Conservation (phyloP, 768 basidiomycete genomes). For the Boletus fagicola region DNA sequence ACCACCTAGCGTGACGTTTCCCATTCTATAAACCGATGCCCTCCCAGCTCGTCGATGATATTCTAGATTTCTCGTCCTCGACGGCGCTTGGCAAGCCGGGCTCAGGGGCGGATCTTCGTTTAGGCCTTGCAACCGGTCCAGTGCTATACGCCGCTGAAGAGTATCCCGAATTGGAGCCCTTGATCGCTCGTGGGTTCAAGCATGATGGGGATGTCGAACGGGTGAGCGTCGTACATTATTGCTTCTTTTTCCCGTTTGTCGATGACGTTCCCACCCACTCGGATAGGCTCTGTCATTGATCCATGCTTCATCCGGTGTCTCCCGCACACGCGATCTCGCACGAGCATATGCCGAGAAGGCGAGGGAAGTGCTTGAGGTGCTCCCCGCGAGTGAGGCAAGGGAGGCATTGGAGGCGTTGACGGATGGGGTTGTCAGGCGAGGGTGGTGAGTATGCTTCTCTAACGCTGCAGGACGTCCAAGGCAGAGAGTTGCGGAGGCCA, state of each 20-base stretch:
- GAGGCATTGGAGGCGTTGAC: constrained; percentile 72
- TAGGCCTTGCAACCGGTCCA: constrained; percentile 85
- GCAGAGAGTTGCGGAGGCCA: background rate
- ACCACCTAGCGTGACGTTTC: background rate
- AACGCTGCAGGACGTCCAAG: background rate
- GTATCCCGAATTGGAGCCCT: constrained; percentile 66
- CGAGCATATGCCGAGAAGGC: constrained; percentile 74
- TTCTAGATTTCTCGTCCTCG: constrained; percentile 87
- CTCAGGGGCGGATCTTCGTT: constrained; percentile 70
- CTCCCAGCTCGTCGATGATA: constrained; percentile 86
- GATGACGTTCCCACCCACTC: background rate
- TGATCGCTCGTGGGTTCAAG: constrained; percentile 79
- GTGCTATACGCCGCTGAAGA: constrained; percentile 86
- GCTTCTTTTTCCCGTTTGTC: background rate
- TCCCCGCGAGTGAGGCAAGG: constrained; percentile 83
- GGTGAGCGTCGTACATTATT: constrained; percentile 41
- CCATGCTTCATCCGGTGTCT: constrained; percentile 66
- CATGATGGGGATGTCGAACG: constrained; percentile 75
- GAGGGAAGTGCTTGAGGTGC: constrained; percentile 56
- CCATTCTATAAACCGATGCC: background rate
- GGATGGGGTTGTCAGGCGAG: constrained; percentile 62
- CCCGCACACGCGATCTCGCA: constrained; percentile 78
- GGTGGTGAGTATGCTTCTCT: constrained; percentile 37
- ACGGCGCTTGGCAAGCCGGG: constrained; percentile 85
- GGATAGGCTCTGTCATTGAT: constrained; percentile 59